Conservation (phyloP, 768 basidiomycete species). For the Floccularia luteovirens region DNA sequence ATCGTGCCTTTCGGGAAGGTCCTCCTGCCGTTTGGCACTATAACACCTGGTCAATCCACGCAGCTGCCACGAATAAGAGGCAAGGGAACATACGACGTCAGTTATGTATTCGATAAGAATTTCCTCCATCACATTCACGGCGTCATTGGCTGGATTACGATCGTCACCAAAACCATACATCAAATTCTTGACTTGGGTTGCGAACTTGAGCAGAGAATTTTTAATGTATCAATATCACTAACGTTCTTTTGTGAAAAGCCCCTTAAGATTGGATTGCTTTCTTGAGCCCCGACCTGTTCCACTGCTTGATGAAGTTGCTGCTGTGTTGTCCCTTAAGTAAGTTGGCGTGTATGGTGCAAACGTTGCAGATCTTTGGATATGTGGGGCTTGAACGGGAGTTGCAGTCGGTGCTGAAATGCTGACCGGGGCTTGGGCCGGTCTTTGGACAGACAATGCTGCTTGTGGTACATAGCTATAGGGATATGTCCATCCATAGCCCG, state of each 20-base stretch:
- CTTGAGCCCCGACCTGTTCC: constrained; percentile 40
- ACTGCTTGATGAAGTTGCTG: constrained; percentile 29
- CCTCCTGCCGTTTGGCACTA: constrained; percentile 74
- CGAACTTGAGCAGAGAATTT: constrained; percentile 7
- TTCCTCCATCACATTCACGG: constrained; percentile 89
- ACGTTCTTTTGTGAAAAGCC: constrained; percentile 79
- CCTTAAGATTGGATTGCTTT: constrained; percentile 64
- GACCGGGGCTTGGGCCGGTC: constrained; percentile 20
- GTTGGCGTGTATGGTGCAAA: constrained; percentile 54
- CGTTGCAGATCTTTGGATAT: constrained; percentile 36
- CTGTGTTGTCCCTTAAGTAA: constrained; percentile 39
- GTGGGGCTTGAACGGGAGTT: constrained; percentile 17
- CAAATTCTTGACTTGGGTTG: constrained; percentile 58
- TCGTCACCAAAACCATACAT: constrained; percentile 97
- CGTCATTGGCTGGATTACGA: constrained; percentile 79
- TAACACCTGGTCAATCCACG: constrained; percentile 7
- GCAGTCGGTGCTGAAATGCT: constrained; percentile 19
- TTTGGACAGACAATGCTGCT: constrained; percentile 13
- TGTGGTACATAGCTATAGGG: constrained; percentile 50
- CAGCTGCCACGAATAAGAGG: constrained; percentile 4
- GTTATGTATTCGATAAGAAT: constrained; percentile 87
- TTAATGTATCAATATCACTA: constrained; percentile 18
- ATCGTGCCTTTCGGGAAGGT: constrained; percentile 60
- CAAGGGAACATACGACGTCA: constrained; percentile 62
- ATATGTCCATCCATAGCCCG: constrained; percentile 71